These are phyloP conservation scores for Clonostachys byssicola DNA, from an alignment of 2,329 filamentous ascomycete genomes.

Conservation along the genomic window DNA sequence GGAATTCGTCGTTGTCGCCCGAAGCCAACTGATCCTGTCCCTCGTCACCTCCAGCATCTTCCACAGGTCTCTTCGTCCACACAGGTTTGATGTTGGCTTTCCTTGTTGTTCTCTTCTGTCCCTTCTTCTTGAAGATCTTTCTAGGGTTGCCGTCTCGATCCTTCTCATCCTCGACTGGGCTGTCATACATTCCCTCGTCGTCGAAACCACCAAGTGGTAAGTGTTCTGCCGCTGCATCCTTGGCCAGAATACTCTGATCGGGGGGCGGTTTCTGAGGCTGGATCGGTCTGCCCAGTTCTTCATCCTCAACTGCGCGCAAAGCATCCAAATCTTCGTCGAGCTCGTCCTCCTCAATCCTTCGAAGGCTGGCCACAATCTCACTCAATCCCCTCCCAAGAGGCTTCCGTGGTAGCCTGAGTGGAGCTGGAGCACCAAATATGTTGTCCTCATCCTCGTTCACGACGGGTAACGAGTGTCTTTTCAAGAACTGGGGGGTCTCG, in stretches of 20 bases:
- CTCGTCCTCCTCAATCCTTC: conserved; percentile 64
- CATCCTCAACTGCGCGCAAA: conserved; percentile 64
- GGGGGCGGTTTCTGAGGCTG: conserved; percentile 10
- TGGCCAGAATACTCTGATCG: conserved; percentile 29
- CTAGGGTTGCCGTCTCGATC: conserved; percentile 55
- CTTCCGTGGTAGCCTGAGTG: conserved; percentile 50
- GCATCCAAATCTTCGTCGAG: conserved; percentile 73
- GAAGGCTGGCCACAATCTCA: conserved; percentile 66
- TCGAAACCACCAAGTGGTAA: conserved; percentile 58
- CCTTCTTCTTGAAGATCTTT: conserved; percentile 75
- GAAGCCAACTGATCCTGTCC: conserved; percentile 3
- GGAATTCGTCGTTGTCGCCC: conserved; percentile 11
- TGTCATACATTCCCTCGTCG: conserved; percentile 56
- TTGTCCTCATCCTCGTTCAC: conserved; percentile 50
- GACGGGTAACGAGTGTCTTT: conserved; percentile 37
- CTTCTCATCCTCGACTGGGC: conserved; percentile 43
- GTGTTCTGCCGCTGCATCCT: conserved; percentile 36
- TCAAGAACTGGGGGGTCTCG: conserved; percentile 70
- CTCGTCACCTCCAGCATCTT: conserved; percentile 27
- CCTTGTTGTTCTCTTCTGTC: conserved; percentile 74
- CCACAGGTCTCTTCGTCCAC: conserved; percentile 38
- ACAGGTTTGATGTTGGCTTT: conserved; percentile 60
- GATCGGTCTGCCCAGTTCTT: conserved; percentile 18
- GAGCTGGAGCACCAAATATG: conserved; percentile 38
- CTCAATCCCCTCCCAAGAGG: conserved; percentile 68